Evolutionary conservation across 257 asterid species (phyloP).

Genomic region (Solanum paucissectum): DNA sequence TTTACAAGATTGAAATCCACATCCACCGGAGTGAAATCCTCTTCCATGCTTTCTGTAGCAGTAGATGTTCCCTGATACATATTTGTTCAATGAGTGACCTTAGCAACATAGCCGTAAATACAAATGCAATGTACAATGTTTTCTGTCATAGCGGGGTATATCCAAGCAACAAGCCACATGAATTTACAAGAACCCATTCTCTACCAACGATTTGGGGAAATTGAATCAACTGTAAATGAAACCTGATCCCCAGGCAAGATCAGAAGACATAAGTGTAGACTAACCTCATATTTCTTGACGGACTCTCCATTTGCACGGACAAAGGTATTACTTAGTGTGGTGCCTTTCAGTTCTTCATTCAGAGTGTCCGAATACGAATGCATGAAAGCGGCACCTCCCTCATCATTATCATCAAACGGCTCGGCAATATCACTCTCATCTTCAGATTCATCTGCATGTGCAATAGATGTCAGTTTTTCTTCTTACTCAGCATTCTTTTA

Average conservation of each 20-base stretch:
- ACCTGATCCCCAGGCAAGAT: neutral
- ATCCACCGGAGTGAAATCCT: constrained; percentile 71
- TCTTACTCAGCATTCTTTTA: neutral
- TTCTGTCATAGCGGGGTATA: neutral
- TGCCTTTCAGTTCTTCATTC: constrained; percentile 66
- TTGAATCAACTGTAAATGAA: neutral
- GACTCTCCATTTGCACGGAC: constrained; percentile 47
- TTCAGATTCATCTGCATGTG: constrained; percentile 56
- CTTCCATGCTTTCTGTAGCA: constrained; percentile 45
- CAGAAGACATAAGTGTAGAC: neutral
- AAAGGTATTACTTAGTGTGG: constrained; percentile 61
- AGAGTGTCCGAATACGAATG: constrained; percentile 57
- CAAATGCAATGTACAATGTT: neutral
- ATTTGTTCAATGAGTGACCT: neutral
- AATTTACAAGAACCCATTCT: neutral
- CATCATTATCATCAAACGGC: constrained; percentile 24
- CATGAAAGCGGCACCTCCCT: constrained; percentile 43
- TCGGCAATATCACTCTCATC: constrained; percentile 41
- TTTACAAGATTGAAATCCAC: constrained; percentile 87
- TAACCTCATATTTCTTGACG: constrained; percentile 54
- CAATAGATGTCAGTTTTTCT: neutral
- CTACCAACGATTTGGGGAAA: neutral
- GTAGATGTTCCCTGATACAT: constrained; percentile 52
- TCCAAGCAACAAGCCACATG: neutral
- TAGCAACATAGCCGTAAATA: neutral